Evolutionary conservation across 2,329 filamentous ascomycete species (phyloP), one percentile per base, ranked within the genome.

Genomic region (Aspergillus hiratsukae): DNA sequence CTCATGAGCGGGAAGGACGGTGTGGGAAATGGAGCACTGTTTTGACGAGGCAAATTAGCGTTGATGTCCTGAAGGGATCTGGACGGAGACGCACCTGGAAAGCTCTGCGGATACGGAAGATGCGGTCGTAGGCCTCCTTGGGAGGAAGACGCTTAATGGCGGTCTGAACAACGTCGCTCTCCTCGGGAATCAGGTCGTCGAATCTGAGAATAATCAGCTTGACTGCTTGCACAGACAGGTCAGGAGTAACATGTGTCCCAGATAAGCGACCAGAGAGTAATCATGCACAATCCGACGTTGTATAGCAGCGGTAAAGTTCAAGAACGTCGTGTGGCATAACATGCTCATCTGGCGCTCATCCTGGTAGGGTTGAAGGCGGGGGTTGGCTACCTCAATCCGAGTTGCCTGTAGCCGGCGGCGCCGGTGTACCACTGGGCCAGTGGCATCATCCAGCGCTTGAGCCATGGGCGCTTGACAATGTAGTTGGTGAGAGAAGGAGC

Each of bases 51-150:
- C 52, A 54, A n/a, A 51, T 71, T 64, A 71, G 64, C 48, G 49
- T 46, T 58, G 54, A 21, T 53, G 45, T 52, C 35, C 17, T 25
- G n/a, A 49, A 48, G 52, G 37, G 56, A 56, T 48, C 35, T 48
- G 46, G 48, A 21, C n/a, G 21, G 25, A 27, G 50, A 61, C 74
- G 63, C 79, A 89, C 87, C 83, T 99, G 94, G 79, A 95, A 87
- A 70, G 94, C 93, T 79, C 94, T 87, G 80, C 94, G 90, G 78
- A 99, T 86, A 73, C 94, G 92, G 87, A 91, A 99, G 75, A 97
- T 86, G 76, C 94, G 93, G 81, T 99, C 94, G 81, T 97, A 97
- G 70, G 87, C 84, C 75, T 94, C 90, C 82, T 95, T 90, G 70
- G 90, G 84, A 57, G 89, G 85, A 61, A 99, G 89, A 75, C 94